Percentiles rank a stretch among this genome's conserved stretches.
These are phyloP conservation scores for Pseudomassariella vexata DNA, from an alignment of 2,329 filamentous ascomycete species.

Conservation along the genomic window DNA sequence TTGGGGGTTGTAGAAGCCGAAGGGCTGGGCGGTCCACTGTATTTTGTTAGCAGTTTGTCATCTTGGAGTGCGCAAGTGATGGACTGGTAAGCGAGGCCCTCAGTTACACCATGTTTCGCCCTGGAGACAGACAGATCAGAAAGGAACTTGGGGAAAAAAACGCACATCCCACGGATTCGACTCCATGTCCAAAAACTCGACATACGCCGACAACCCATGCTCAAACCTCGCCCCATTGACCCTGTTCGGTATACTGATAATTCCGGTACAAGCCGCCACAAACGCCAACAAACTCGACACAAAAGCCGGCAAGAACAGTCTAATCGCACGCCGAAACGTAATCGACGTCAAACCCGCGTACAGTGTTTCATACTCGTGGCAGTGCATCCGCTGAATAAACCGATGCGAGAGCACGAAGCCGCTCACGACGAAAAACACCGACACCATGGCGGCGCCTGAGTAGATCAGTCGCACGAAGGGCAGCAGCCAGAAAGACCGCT, in stretches of 20 bases:
- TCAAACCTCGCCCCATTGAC: slow-evolving; percentile 18
- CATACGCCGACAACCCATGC: slow-evolving; percentile 17
- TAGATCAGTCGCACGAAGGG: slow-evolving; percentile 31
- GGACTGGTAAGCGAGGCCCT: no score
- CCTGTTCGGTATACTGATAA: slow-evolving; percentile 17
- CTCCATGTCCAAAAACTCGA: slow-evolving; percentile 23
- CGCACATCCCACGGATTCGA: slow-evolving; percentile 23
- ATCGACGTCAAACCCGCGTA: slow-evolving; percentile 28
- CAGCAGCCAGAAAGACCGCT: slow-evolving; percentile 25
- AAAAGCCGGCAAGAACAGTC: slow-evolving; percentile 33
- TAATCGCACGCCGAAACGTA: slow-evolving; percentile 33
- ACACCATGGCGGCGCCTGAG: slow-evolving; percentile 32
- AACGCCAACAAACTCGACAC: slow-evolving; percentile 29
- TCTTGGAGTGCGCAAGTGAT: no score
- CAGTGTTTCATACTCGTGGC: slow-evolving; percentile 21
- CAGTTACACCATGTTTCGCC: no score
- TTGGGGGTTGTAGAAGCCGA: slow-evolving; percentile 25
- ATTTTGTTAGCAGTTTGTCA: no score
- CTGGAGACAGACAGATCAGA: no score
- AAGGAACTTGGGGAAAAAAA: no score
- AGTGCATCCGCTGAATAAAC: slow-evolving; percentile 26
- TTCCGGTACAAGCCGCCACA: slow-evolving; percentile 18
- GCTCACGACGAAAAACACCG: slow-evolving; percentile 36
- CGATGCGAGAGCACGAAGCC: slow-evolving; percentile 34
- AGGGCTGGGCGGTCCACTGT: slow-evolving; percentile 20